Evolutionary conservation across 352 stramenopile genomes (phyloP).

Genomic region (Plasmopara halstedii): DNA sequence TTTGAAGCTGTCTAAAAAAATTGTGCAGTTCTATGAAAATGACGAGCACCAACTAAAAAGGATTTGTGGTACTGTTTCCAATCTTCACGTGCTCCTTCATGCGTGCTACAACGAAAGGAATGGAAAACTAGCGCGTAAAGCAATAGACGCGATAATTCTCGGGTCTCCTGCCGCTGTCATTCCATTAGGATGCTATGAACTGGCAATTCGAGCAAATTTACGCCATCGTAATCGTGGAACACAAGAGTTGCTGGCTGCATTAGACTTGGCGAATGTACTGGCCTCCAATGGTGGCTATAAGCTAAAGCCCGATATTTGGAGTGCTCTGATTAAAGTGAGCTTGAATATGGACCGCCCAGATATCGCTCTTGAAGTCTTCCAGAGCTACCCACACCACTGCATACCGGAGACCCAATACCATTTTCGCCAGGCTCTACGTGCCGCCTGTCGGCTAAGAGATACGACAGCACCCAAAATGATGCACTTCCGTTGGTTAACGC

Average conservation of each 20-base stretch:
- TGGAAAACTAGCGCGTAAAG: slow-evolving; percentile 19
- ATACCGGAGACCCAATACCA: slow-evolving; percentile 29
- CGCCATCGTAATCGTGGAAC: slow-evolving; percentile 17
- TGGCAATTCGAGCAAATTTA: slow-evolving; percentile 30
- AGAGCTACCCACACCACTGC: slow-evolving; percentile 26
- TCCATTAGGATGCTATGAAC: slow-evolving; percentile 27
- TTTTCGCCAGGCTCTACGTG: slow-evolving; percentile 36
- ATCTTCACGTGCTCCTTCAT: slow-evolving; percentile 22
- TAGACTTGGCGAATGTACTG: slow-evolving; percentile 28
- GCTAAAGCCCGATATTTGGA: slow-evolving; percentile 35
- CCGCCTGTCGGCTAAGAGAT: slow-evolving; percentile 20
- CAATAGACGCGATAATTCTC: slow-evolving; percentile 24
- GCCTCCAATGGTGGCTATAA: slow-evolving; percentile 32
- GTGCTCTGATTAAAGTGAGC: slow-evolving; percentile 36
- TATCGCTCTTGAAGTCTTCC: slow-evolving; percentile 34
- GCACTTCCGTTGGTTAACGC: slow-evolving; percentile 22
- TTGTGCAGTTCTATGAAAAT: slow-evolving; percentile 23
- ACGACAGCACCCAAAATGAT: slow-evolving; percentile 37
- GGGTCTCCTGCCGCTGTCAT: slow-evolving; percentile 20
- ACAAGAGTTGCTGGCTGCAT: slow-evolving; percentile 26
- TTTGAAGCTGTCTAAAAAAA: slow-evolving; percentile 22
- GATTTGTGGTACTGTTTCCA: slow-evolving; percentile 19
- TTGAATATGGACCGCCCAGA: slow-evolving; percentile 28
- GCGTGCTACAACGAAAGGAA: slow-evolving; percentile 27
- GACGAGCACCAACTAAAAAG: slow-evolving; percentile 16